These are phyloP conservation scores for Microbotryum intermedium DNA, from an alignment of 1,284 basidiomycete genomes.

Conservation along the genomic window DNA sequence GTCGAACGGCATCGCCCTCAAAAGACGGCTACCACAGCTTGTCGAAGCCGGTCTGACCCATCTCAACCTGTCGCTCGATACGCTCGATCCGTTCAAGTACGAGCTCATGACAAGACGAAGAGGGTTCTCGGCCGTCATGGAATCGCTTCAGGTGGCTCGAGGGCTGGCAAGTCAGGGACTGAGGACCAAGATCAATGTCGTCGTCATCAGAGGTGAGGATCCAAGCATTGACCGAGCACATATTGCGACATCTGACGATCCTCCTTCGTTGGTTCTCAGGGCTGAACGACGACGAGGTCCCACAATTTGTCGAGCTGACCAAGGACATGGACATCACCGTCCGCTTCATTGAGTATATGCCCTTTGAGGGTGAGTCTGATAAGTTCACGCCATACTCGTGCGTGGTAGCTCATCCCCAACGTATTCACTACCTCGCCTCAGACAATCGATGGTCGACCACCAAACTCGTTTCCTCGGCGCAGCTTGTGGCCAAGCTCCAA, in stretches of 20 bases:
- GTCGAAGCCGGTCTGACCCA: conserved; percentile 68
- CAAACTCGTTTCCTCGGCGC: conserved; percentile 68
- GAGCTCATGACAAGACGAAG: conserved; percentile 70
- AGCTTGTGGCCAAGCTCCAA: conserved; percentile 50
- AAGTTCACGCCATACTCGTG: too few relatives aligned
- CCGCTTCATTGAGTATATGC: conserved; percentile 89
- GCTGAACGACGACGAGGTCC: conserved; percentile 67
- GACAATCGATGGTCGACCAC: conserved; percentile 75
- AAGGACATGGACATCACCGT: conserved; percentile 55
- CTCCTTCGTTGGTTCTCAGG: conserved; percentile 71
- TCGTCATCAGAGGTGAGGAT: conserved; percentile 57
- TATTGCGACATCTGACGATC: conserved; percentile 53
- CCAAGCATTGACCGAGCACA: too few relatives aligned
- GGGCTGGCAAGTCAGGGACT: conserved; percentile 2
- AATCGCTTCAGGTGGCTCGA: conserved; percentile 19
- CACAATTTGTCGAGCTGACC: conserved; percentile 69
- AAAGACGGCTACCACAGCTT: conserved; percentile 59
- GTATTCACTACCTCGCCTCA: conserved; percentile 33
- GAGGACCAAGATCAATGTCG: conserved; percentile 67
- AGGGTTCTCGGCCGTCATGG: conserved; percentile 29
- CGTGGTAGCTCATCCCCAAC: not conserved
- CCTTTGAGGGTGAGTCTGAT: conserved; percentile 59
- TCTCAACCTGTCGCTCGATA: conserved; percentile 76
- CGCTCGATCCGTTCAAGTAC: conserved; percentile 76
- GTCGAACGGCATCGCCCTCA: conserved; percentile 67